Conservation (phyloP, 257 asterid species). For the Rubia yunnanensis region DNA sequence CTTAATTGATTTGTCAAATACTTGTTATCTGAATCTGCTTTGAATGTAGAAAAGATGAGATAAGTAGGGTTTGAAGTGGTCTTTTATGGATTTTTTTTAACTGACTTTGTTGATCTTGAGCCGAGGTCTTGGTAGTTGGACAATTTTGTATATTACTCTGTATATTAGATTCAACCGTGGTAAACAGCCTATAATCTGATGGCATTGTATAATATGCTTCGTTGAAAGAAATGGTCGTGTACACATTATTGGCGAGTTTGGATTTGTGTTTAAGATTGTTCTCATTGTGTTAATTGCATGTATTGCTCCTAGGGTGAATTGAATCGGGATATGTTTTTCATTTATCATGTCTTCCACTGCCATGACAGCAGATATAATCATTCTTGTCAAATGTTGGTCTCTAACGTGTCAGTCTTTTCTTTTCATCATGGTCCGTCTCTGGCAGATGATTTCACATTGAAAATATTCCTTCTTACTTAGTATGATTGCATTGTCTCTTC, state of each 20-base stretch:
- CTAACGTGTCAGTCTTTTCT: not conserved
- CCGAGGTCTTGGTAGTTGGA: not conserved
- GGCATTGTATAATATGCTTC: not conserved
- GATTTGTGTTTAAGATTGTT: not conserved
- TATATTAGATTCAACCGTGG: not conserved
- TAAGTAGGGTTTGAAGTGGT: not conserved
- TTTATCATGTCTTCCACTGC: not conserved
- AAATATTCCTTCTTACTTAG: not conserved
- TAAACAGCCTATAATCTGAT: not conserved
- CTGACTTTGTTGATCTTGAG: not conserved
- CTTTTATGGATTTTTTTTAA: slow-evolving; percentile 1
- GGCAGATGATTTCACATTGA: not conserved
- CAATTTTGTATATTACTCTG: too few species aligned
- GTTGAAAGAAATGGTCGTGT: too few species aligned
- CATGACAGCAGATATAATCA: not conserved
- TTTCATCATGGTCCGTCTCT: not conserved
- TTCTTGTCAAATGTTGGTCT: not conserved
- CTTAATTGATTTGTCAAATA: not conserved
- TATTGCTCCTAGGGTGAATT: not conserved
- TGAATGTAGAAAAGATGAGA: not conserved
- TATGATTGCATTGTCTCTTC: slow-evolving; percentile 12
- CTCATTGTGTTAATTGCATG: not conserved
- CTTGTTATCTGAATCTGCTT: not conserved
- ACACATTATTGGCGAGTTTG: not conserved
- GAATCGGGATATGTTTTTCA: not conserved